A percentile compares a stretch with the other conserved stretches of the same genome.
phyloP scores from a whole-genome alignment of 495 filamentous ascomycete genomes.

The Talaromyces ruber region DNA sequence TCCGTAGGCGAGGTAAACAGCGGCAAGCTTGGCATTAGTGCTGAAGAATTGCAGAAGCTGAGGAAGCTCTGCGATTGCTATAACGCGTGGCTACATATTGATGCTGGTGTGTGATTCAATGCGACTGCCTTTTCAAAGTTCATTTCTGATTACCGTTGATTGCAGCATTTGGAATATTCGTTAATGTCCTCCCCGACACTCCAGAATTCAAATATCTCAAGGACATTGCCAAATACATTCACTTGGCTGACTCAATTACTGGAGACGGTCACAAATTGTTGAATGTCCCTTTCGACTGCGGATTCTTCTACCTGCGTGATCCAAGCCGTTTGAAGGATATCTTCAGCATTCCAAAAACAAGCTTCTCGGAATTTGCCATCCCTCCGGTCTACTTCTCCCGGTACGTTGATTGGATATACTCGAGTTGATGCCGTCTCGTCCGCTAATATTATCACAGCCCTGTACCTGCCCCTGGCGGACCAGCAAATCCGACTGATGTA shows the following conservation, averaged over 20 bases:
- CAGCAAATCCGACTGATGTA: conserved; percentile 30
- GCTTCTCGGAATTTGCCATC: background rate
- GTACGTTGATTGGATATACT: background rate
- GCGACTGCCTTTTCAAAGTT: background rate
- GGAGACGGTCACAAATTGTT: conserved; percentile 71
- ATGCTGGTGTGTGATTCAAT: conserved; percentile 16
- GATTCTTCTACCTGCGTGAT: conserved; percentile 52
- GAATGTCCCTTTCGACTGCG: conserved; percentile 77
- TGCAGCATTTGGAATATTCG: conserved; percentile 71
- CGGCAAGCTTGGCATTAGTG: conserved; percentile 53
- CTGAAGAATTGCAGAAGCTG: conserved; percentile 47
- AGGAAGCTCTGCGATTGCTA: conserved; percentile 52
- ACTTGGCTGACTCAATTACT: conserved; percentile 65
- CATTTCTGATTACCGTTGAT: background rate
- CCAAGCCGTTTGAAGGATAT: conserved; percentile 1
- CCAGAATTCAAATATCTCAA: conserved; percentile 42
- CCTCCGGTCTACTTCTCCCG: background rate
- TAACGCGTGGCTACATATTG: conserved; percentile 68
- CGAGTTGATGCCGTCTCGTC: too few species aligned
- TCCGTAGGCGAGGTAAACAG: conserved; percentile 74
- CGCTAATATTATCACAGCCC: background rate
- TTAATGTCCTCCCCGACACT: conserved; percentile 41
- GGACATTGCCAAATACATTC: conserved; percentile 43
- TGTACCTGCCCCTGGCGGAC: background rate
- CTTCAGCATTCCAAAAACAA: conserved; percentile 1